phyloP scores from a whole-genome alignment of 148 eudicot genomes.

The Cornus suecica region DNA sequence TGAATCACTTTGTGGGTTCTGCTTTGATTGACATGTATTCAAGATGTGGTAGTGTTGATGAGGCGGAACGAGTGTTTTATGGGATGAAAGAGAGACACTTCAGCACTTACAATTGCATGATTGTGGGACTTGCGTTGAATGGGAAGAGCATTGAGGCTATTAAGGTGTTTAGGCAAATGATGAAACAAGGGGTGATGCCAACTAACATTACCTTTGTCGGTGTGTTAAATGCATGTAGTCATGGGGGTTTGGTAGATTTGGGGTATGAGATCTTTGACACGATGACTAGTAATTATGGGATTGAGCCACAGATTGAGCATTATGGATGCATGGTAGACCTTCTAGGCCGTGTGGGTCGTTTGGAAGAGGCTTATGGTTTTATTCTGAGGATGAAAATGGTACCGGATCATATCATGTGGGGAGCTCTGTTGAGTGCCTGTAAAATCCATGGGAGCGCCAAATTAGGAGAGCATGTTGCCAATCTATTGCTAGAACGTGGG shows the following conservation, averaged over 20 bases:
- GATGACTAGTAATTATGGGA: neutral
- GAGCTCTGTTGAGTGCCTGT: neutral
- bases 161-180: conserved; percentile 14
- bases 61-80: conserved; percentile 17
- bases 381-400: neutral
- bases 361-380: conserved; percentile 1
- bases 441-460: conserved; percentile 1
- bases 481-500: neutral
- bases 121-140: conserved; percentile 13
- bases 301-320: conserved; percentile 2
- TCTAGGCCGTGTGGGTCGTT: neutral
- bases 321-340: conserved; percentile 9
- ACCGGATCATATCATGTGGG: neutral
- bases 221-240: neutral
- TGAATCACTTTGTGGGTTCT: conserved; percentile 22
- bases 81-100: conserved; percentile 18
- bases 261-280: no score
- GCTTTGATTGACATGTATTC: conserved; percentile 27
- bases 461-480: neutral
- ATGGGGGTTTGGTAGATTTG: no score
- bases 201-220: conserved; percentile 1
- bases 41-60: conserved; percentile 24
- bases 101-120: conserved; percentile 20
- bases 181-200: conserved; percentile 7
- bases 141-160: conserved; percentile 1